These are phyloP conservation scores for Suillus cothurnatus DNA, from an alignment of 768 basidiomycete genomes.

Conservation along the genomic window DNA sequence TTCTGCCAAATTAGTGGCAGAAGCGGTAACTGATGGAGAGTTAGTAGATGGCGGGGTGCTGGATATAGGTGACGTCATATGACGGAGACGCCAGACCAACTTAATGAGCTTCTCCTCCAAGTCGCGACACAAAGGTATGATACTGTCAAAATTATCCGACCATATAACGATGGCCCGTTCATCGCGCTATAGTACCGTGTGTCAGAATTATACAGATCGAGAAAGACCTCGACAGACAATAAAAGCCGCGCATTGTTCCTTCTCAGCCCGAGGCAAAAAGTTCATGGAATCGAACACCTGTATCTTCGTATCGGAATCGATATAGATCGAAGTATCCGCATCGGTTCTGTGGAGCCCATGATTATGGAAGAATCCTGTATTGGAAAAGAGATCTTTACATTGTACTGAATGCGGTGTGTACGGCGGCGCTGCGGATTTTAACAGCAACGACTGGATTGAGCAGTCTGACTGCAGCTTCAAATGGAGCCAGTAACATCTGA, in stretches of 20 bases:
- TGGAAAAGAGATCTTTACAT: slow-evolving; percentile 42
- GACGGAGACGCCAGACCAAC: slow-evolving; percentile 68
- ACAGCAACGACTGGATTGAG: slow-evolving; percentile 86
- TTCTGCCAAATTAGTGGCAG: slow-evolving; percentile 55
- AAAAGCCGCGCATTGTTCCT: slow-evolving; percentile 91
- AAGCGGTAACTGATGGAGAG: slow-evolving; percentile 49
- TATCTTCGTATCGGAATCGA: slow-evolving; percentile 81
- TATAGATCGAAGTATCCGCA: slow-evolving; percentile 58
- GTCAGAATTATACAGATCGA: neutral
- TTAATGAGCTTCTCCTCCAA: slow-evolving; percentile 81
- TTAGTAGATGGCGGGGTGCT: slow-evolving; percentile 21
- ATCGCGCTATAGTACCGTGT: slow-evolving; percentile 54
- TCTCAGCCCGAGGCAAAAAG: slow-evolving; percentile 76
- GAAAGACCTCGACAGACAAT: slow-evolving; percentile 50
- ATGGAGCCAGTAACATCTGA: slow-evolving; percentile 71
- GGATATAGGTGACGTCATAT: slow-evolving; percentile 16
- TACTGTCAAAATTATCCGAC: slow-evolving; percentile 79
- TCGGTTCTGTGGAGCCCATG: slow-evolving; percentile 42
- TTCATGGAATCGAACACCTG: slow-evolving; percentile 76
- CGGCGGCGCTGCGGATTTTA: slow-evolving; percentile 77
- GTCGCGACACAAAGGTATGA: slow-evolving; percentile 70
- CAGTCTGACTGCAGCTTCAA: slow-evolving; percentile 71
- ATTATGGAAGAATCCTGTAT: slow-evolving; percentile 22
- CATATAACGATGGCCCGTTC: slow-evolving; percentile 82
- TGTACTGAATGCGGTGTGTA: slow-evolving; percentile 73